These are phyloP conservation scores for Byssothecium circinans DNA, from an alignment of 2,329 filamentous ascomycete species.

Conservation along the genomic window DNA sequence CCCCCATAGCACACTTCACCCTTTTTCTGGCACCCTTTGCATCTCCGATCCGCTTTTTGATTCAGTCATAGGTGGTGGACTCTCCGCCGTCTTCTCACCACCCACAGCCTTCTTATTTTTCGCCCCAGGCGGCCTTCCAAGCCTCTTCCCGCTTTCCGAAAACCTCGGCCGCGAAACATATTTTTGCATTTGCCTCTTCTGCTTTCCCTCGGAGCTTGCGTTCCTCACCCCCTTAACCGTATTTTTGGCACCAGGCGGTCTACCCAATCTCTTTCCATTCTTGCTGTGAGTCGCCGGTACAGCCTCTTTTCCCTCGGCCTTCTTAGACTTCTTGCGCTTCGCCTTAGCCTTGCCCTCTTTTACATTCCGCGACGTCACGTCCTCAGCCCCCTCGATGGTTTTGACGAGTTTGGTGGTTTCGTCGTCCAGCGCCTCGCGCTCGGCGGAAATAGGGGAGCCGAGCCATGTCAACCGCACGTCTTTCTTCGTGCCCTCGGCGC, in stretches of 20 bases:
- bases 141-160: not conserved
- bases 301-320: not conserved
- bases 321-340: not conserved
- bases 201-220: no score
- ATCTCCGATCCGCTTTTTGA: no score
- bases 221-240: no score
- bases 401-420: not conserved
- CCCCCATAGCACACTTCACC: no score
- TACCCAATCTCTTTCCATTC: no score
- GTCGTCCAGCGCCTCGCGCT: slow-evolving; percentile 11
- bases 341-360: no score
- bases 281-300: no score
- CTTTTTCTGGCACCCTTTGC: no score
- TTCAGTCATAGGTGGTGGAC: not conserved
- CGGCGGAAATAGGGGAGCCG: slow-evolving; percentile 38
- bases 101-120: slow-evolving; percentile 1
- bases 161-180: not conserved
- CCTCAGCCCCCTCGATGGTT: not conserved
- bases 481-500: slow-evolving; percentile 25
- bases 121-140: not conserved
- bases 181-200: no score
- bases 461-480: slow-evolving; percentile 44
- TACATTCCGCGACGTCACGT: no score
- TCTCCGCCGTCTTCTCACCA: not conserved
- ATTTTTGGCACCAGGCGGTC: no score